Conservation (phyloP, 768 basidiomycete species). For the Hysterangium stoloniferum region DNA sequence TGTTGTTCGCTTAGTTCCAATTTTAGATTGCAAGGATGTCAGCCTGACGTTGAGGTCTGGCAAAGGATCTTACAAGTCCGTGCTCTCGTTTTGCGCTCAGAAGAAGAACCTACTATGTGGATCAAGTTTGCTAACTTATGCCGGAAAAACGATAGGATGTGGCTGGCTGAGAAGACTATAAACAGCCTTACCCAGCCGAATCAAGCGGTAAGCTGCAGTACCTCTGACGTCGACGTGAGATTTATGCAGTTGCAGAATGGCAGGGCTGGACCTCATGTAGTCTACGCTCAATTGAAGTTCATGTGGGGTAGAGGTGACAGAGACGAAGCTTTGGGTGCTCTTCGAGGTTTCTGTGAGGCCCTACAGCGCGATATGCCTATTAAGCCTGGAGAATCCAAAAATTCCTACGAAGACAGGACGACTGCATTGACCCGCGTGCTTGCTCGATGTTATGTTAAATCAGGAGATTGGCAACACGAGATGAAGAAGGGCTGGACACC, state of each 20-base stretch:
- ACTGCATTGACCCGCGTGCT: constrained; percentile 74
- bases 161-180: constrained; percentile 94
- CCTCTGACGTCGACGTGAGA: not conserved
- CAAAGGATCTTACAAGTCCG: constrained; percentile 95
- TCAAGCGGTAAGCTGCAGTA: constrained; percentile 11
- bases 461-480: constrained; percentile 88
- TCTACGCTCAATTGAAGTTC: constrained; percentile 92
- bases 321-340: constrained; percentile 72
- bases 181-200: constrained; percentile 30
- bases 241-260: constrained; percentile 7
- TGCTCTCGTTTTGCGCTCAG: constrained; percentile 85
- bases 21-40: constrained; percentile 85
- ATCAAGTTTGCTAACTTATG: constrained; percentile 98
- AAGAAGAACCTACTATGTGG: constrained; percentile 96
- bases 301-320: constrained; percentile 86
- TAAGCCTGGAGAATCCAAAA: constrained; percentile 36
- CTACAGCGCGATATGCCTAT: constrained; percentile 68
- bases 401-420: constrained; percentile 27
- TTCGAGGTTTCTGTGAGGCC: constrained; percentile 74
- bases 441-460: constrained; percentile 95
- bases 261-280: constrained; percentile 90
- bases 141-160: constrained; percentile 89
- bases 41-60: constrained; percentile 98
- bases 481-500: constrained; percentile 72
- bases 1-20: too few relatives aligned